Evolutionary conservation across 176 grass and related monocot species (phyloP).

Genomic region (Saccharum spontaneum): DNA sequence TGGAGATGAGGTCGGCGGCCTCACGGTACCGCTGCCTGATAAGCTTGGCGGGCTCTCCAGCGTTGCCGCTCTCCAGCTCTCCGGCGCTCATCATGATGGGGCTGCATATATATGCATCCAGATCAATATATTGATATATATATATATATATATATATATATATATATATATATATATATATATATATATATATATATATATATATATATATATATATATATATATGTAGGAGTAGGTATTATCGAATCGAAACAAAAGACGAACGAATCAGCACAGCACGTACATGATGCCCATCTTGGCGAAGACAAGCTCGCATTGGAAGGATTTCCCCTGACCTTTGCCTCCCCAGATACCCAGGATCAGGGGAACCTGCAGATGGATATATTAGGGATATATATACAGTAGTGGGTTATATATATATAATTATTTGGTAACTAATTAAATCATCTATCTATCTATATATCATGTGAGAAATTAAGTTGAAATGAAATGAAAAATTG

Average conservation of each 20-base stretch:
- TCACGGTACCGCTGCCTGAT: conserved; percentile 92
- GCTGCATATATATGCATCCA: conserved; percentile 28
- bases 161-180: no score
- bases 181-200: no score
- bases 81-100: conserved; percentile 99
- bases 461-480: no score
- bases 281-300: conserved; percentile 97
- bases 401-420: no score
- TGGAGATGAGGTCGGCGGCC: conserved; percentile 82
- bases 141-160: no score
- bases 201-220: no score
- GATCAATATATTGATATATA: no score
- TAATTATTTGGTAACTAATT: no score
- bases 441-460: no score
- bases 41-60: conserved; percentile 90
- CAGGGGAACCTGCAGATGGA: conserved; percentile 59
- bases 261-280: background rate
- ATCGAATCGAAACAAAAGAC: background rate
- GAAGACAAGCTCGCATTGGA: conserved; percentile 95
- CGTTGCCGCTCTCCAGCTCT: conserved; percentile 97
- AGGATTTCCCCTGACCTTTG: conserved; percentile 99
- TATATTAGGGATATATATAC: background rate
- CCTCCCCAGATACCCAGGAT: conserved; percentile 99
- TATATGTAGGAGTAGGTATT: no score
- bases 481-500: no score